Conservation (phyloP, 768 basidiomycete genomes). For the Rhodotorula sphaerocarpa region DNA sequence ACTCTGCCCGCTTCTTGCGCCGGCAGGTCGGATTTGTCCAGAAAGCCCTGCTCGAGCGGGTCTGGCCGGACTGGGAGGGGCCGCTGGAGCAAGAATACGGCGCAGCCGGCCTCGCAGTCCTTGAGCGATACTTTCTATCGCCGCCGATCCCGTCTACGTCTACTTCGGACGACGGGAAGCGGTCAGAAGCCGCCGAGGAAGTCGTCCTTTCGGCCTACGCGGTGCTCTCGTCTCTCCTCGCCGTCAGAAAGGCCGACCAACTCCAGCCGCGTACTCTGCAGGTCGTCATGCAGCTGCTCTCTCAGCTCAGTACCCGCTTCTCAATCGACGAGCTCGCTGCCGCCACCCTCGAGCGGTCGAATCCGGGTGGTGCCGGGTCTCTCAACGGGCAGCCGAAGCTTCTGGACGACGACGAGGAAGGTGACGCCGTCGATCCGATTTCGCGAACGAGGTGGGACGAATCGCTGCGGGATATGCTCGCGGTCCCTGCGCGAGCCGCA, state of each 20-base stretch:
- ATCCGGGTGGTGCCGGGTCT: neutral
- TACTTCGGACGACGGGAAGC: neutral
- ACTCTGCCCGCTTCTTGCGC: constrained; percentile 7
- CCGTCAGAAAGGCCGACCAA: neutral
- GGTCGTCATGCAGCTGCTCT: constrained; percentile 7
- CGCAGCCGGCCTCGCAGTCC: neutral
- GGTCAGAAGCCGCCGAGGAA: neutral
- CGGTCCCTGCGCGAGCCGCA: constrained; percentile 67
- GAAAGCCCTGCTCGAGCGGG: constrained; percentile 24
- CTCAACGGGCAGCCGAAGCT: constrained; percentile 14
- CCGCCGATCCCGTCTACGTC: neutral
- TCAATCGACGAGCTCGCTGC: constrained; percentile 9
- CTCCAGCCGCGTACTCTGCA: constrained; percentile 15
- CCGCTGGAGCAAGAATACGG: constrained; percentile 17
- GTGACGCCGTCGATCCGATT: constrained; percentile 4
- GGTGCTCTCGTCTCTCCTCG: constrained; percentile 19
- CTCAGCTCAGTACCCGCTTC: neutral
- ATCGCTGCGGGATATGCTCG: constrained; percentile 56
- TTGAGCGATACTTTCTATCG: constrained; percentile 26
- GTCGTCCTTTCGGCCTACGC: constrained; percentile 24
- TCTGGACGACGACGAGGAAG: neutral
- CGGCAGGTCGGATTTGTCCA: constrained; percentile 30
- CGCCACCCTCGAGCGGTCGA: neutral
- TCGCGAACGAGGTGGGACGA: constrained; percentile 58
- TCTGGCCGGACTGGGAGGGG: constrained; percentile 31